Conservation (phyloP, 306 rosid species). For the Cyamopsis tetragonoloba region DNA sequence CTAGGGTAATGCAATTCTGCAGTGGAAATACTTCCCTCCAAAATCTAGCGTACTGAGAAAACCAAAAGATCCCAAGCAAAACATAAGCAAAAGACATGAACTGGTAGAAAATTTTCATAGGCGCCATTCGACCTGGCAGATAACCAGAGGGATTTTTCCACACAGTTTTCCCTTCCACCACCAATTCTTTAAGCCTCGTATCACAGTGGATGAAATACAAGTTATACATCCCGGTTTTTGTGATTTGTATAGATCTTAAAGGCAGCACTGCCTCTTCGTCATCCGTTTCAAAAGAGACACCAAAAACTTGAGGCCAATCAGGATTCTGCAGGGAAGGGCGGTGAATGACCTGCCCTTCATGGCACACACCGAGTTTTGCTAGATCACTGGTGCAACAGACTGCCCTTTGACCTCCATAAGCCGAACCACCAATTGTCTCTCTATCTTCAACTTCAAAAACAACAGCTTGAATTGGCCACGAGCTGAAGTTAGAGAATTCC, state of each 20-base stretch:
- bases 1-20: slow-evolving; percentile 92
- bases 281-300: slow-evolving; percentile 52
- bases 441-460: slow-evolving; percentile 97
- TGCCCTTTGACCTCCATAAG: slow-evolving; percentile 98
- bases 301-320: slow-evolving; percentile 81
- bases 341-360: slow-evolving; percentile 76
- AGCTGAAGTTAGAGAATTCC: slow-evolving; percentile 71
- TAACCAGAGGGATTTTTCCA: slow-evolving; percentile 95
- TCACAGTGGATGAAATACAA: slow-evolving; percentile 94
- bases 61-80: slow-evolving; percentile 87
- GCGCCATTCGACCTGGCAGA: slow-evolving; percentile 98
- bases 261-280: slow-evolving; percentile 56
- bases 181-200: slow-evolving; percentile 61
- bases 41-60: slow-evolving; percentile 81
- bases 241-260: slow-evolving; percentile 52
- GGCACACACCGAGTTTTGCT: slow-evolving; percentile 82
- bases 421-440: slow-evolving; percentile 90
- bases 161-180: slow-evolving; percentile 81
- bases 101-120: slow-evolving; percentile 77
- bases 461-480: slow-evolving; percentile 68
- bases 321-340: slow-evolving; percentile 60
- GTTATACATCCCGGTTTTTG: slow-evolving; percentile 93
- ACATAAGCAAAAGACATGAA: slow-evolving; percentile 90
- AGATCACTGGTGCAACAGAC: slow-evolving; percentile 93
- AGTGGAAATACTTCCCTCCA: slow-evolving; percentile 87